Evolutionary conservation across 2,329 filamentous ascomycete genomes (phyloP).

Genomic region (Teratosphaeria gauchensis): DNA sequence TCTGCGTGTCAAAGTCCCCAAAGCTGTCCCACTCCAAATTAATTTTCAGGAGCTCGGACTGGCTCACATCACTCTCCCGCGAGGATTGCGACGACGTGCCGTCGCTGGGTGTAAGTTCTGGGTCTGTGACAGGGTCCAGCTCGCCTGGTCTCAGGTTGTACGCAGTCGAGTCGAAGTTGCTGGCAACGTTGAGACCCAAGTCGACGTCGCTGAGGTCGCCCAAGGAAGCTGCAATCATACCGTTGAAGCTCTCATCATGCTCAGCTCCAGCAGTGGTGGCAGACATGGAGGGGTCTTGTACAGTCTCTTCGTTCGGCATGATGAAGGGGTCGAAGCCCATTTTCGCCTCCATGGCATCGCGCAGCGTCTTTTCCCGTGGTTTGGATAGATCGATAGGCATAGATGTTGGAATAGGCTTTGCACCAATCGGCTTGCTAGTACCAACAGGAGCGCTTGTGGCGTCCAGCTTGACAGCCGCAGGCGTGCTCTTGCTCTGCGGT

Average conservation of each 20-base stretch:
- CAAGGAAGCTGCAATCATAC: neutral
- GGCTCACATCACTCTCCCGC: slow-evolving; percentile 33
- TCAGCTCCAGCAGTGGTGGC: neutral
- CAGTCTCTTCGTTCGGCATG: neutral
- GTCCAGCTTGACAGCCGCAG: slow-evolving; percentile 23
- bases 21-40: slow-evolving; percentile 24
- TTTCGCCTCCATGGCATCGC: slow-evolving; percentile 21
- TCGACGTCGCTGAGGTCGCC: slow-evolving; percentile 5
- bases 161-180: neutral
- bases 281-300: neutral
- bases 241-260: neutral
- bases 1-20: slow-evolving; percentile 23
- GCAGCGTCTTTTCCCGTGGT: slow-evolving; percentile 19
- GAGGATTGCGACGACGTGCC: slow-evolving; percentile 24
- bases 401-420: slow-evolving; percentile 7
- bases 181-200: slow-evolving; percentile 8
- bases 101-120: slow-evolving; percentile 19
- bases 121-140: neutral
- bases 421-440: slow-evolving; percentile 5
- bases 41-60: slow-evolving; percentile 33
- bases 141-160: neutral
- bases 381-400: neutral
- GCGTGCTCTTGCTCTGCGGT: slow-evolving; percentile 10
- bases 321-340: slow-evolving; percentile 11
- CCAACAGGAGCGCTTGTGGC: slow-evolving; percentile 24